A percentile compares a stretch with the other conserved stretches of the same genome.
Evolutionary conservation across 2,329 filamentous ascomycete species (phyloP).

Genomic region (Fusarium sublunatum): DNA sequence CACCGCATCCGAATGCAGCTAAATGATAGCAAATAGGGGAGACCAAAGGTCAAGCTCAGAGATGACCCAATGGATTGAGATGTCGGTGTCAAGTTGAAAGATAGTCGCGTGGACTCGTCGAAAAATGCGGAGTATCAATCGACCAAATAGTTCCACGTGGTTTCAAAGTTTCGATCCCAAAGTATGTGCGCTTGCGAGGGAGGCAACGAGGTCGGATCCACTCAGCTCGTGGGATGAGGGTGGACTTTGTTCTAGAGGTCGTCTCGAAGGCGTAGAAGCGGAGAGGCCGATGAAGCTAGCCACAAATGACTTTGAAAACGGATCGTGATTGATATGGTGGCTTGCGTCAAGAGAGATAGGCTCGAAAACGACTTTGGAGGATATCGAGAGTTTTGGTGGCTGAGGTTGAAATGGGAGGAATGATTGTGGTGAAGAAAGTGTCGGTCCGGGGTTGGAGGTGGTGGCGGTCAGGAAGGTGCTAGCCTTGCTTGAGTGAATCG

Average conservation of each 20-base stretch:
- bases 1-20: conserved; percentile 15
- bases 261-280: conserved; percentile 32
- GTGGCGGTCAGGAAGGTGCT: conserved; percentile 35
- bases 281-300: conserved; percentile 39
- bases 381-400: conserved; percentile 20
- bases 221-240: conserved; percentile 29
- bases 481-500: conserved; percentile 28
- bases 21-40: conserved; percentile 7
- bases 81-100: conserved; percentile 16
- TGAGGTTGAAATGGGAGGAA: conserved; percentile 16
- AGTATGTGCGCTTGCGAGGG: conserved; percentile 30
- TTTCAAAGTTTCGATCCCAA: conserved; percentile 35
- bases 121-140: conserved; percentile 19
- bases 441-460: conserved; percentile 11
- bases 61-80: conserved; percentile 8
- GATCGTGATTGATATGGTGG: conserved; percentile 25
- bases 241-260: conserved; percentile 34
- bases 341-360: conserved; percentile 7
- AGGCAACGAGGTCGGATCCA: conserved; percentile 37
- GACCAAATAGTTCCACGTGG: conserved; percentile 44
- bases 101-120: conserved; percentile 26
- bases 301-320: conserved; percentile 18
- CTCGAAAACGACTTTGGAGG: conserved; percentile 8
- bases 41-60: background rate
- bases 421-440: conserved; percentile 19